Evolutionary conservation across 2,329 filamentous ascomycete genomes (phyloP), one percentile per base, ranked within the genome.

Genomic region (Penicillium sp.): DNA sequence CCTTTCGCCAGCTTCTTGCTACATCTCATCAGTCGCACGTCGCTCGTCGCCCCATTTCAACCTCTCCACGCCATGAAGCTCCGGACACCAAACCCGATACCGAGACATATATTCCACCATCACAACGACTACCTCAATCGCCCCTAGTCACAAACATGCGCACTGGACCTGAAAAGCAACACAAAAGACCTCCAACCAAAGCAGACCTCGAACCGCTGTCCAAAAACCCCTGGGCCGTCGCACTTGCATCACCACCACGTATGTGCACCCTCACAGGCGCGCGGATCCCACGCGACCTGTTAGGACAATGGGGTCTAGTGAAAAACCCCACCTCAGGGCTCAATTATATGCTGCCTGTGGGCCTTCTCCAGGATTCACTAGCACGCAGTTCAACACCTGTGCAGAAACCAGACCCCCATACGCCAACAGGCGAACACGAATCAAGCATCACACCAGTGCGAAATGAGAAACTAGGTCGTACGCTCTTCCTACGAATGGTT

Each of bases 211-310:
- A 67, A 13, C 56, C 65, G 4, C 59, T 75, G n/a, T 44, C 52
- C 28, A 60, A 65, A 15, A 76, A 76, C 41, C 71, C 73, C 18
- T 76, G 72, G 72, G 74, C 74, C 3, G 49, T 67, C 31, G 69
- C 70, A 18, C 65, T 76, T 12, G 70, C 71, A 16, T 71, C 70
- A 2, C 70, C 71, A 0, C 36, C 65, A 1, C 68, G 74, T 23
- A 56, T 66, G 57, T 76, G 74, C 53, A 26, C 53, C 3, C 42
- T 65, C 6, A 73, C 72, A 5, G 61, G 62, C 1, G 53, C 58
- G 8, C 61, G 73, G n/a, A 24, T 74, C 10, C 74, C 74, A 5
- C 61, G 55, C 7, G 65, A 57, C 0, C 54, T 75, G 0, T 43
- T 76, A 38, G 65, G 62, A 26, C 65, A 71, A 21, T 75, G 66